Base-by-base conservation (phyloP, 2,329 filamentous ascomycete genomes). In the Anisogramma anomala region DNA sequence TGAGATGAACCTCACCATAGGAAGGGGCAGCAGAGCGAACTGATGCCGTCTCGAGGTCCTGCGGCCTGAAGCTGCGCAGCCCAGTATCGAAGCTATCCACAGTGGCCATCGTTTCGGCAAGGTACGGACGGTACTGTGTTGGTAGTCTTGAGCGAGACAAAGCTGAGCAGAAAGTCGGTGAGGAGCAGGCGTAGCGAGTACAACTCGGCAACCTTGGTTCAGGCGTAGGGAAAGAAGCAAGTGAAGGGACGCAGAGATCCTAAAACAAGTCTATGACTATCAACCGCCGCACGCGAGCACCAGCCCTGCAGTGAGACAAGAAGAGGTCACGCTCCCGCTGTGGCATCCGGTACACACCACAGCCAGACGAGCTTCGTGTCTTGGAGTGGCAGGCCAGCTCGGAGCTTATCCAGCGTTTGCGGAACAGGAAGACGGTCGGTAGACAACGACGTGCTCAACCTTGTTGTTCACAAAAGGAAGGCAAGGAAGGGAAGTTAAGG, bases 21-120 rank as follows among this genome's bases (percentile, higher is more conserved):
- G 79, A 82, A 30, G 79, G 79, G n/a, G 78, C 77, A 6, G 71
- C 71, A 14, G 78, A 82, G 50, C 67, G 74, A 47, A 83, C 72
- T 8, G 79, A 83, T 6, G 73, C 69, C 17, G 78, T 80, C 52
- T 83, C 79, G 44, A 79, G 75, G 55, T 82, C 78, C 45, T 75
- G 71, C 5, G 61, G 52, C 49, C 55, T 59, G 45, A 42, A 48
- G 23, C 35, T 32, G 39, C 35, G 40, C 6, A 46, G 33, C 25
- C 11, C 22, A 17, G n/a, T 35, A 5, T 46, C 44, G n/a, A 44
- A 22, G 23, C 27, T n/a, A n/a, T 46, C 44, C 19, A 43, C 17
- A 9, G 28, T 22, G 28, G 37, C 41, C 44, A 46, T 46, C 26
- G 27, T 37, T 34, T 23, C 25, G 33, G 34, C 17, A 27, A 23